Evolutionary conservation across 768 basidiomycete species (phyloP).

Genomic region (Serendipita vermifera): DNA sequence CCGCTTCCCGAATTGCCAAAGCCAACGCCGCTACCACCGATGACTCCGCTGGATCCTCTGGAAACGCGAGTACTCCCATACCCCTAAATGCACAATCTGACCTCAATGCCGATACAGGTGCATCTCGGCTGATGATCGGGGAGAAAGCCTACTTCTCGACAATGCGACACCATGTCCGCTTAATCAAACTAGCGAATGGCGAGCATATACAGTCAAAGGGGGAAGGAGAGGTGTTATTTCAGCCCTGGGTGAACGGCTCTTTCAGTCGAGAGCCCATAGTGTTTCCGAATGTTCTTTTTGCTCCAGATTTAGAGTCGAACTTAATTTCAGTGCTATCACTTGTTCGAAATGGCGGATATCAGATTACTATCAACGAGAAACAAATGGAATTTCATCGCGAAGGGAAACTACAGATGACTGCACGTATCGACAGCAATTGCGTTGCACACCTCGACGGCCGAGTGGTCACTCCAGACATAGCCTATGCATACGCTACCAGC

Average conservation of each 20-base stretch:
- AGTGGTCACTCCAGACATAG: not conserved
- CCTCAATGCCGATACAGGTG: slow-evolving; percentile 20
- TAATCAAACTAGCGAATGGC: slow-evolving; percentile 11
- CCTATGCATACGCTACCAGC: slow-evolving; percentile 6
- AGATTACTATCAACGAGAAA: slow-evolving; percentile 15
- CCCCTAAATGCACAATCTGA: too few relatives aligned
- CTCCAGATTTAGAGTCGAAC: slow-evolving; percentile 20
- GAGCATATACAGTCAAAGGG: slow-evolving; percentile 18
- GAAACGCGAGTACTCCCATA: slow-evolving; percentile 7
- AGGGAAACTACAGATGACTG: too few relatives aligned
- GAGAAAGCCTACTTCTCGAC: slow-evolving; percentile 15
- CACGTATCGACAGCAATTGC: too few relatives aligned
- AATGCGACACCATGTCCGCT: slow-evolving; percentile 12
- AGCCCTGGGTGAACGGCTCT: slow-evolving; percentile 11
- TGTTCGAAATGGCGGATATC: slow-evolving; percentile 13
- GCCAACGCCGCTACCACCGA: not conserved
- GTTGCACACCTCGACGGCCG: too few relatives aligned
- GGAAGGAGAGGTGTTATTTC: slow-evolving; percentile 16
- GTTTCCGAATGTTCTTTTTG: slow-evolving; percentile 20
- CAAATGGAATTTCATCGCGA: too few relatives aligned
- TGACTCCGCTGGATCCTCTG: too few relatives aligned
- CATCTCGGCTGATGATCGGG: slow-evolving; percentile 20
- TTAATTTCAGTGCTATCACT: slow-evolving; percentile 19
- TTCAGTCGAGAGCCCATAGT: slow-evolving; percentile 13
- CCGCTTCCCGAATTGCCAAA: too few relatives aligned